A percentile compares a stretch with the other conserved stretches of the same genome.
Evolutionary conservation across 306 rosid species (phyloP).

Genomic region (Pyrus communis): DNA sequence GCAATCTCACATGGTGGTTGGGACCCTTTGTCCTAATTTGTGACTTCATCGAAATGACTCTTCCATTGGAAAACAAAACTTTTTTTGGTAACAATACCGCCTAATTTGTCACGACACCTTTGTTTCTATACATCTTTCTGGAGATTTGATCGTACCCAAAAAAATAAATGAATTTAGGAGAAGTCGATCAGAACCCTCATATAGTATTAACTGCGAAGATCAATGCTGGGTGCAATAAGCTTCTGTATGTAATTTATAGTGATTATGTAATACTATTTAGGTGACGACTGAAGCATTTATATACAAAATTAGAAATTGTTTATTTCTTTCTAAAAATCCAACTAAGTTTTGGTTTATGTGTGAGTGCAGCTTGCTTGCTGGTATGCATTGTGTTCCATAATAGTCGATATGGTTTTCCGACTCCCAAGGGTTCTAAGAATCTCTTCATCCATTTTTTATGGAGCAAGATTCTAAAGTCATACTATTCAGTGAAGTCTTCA

Average conservation of each 20-base stretch:
- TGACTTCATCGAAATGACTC: not conserved
- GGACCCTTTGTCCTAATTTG: slow-evolving; percentile 5
- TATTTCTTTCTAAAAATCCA: not conserved
- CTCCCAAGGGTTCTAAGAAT: not conserved
- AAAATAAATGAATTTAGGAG: not conserved
- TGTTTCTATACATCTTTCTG: slow-evolving; percentile 4
- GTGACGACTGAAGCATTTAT: not conserved
- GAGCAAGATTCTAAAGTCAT: not conserved
- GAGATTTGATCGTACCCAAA: not conserved
- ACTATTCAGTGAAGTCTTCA: not conserved
- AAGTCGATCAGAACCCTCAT: not conserved
- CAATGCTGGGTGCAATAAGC: not conserved
- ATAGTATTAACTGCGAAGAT: not conserved
- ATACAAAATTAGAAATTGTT: not conserved
- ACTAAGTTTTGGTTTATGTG: not conserved
- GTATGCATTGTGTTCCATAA: not conserved
- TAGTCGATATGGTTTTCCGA: not conserved
- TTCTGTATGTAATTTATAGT: not conserved
- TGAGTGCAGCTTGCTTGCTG: not conserved
- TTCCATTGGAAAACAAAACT: not conserved
- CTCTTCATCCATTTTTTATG: not conserved
- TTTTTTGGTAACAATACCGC: not conserved
- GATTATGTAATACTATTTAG: not conserved
- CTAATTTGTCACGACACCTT: slow-evolving; percentile 5
- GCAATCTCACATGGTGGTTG: slow-evolving; percentile 11